Evolutionary conservation across 1,139 yeast species (phyloP), one percentile per base, ranked within the genome.

Genomic region (Magnusiomyces tetraspermus): DNA sequence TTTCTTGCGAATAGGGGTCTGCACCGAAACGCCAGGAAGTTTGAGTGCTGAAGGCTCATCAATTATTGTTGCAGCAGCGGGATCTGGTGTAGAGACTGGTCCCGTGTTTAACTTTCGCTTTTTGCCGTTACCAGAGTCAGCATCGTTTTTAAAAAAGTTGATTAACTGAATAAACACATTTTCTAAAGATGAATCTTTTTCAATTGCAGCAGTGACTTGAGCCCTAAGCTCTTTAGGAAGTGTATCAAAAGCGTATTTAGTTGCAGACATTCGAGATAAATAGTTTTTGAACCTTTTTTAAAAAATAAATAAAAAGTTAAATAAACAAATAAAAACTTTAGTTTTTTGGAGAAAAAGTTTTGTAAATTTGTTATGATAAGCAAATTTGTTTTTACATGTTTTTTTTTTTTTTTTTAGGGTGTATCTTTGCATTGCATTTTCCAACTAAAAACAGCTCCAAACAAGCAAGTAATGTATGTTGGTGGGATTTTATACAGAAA

Each of bases 1-100:
- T 15, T 51, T 51, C 44, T 54, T 54, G 11, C 56, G 44, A 22
- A 49, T n/a, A 5, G 56, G 56, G 33, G 50, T 51, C 8, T 51
- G 49, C 8, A 54, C 50, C 11, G 56, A 54, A 2, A 51, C 40
- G 21, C 33, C 43, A 1, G 50, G 47, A 31, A 54, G 46, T 19
- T 22, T 49, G 23, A 54, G 44, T 6, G 54, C 50, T 2, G 52
- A 5, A 11, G 40, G 23, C 28, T 28, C 44, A 28, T 48, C 41
- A n/a, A 42, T 40, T 5, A 31, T 21, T 17, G 42, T 28, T 2
- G 36, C 15, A 24, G 46, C 33, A 13, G 33, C 13, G 36, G 24
- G 6, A 23, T 31, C 22, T 4, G 38, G 33, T 28, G 33, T 11
- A 6, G 33, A 11, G 11, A 28, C 33, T 11, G 33, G 33, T 10